Evolutionary conservation across 768 basidiomycete species (phyloP), one percentile per base, ranked within the genome.

Genomic region (Phaeotremella fagi): DNA sequence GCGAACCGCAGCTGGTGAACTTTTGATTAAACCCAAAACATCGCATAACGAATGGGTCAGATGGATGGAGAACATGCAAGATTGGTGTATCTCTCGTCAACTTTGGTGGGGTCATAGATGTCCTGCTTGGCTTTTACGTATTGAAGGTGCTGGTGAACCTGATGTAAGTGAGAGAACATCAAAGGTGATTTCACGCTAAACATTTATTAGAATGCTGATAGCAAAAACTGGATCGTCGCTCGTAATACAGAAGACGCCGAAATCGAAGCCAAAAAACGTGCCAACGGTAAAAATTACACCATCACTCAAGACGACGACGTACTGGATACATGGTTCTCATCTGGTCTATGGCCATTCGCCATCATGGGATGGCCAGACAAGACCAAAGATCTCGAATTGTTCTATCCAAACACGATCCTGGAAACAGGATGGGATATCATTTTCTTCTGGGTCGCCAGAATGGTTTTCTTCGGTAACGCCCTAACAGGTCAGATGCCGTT

Each of bases 361-460:
- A 97, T 90, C 68, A 81, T 91, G 80, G 95, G 94, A 24, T 98
- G 95, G 95, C 95, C 95, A 0, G 81, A 90, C n/a, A 81, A 90
- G 88, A 91, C 90, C 0, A 57, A 77, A 3, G 94, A 98, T 70
- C 63, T 89, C 36, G 73, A 83, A 59, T 78, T 79, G 26, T 98
- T 88, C 78, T 99, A 92, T 74, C 95, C 95, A 0, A 77, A 88
- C 1, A 82, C 84, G n/a, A 63, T 98, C 38, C 82, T 98, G 26
- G 95, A 98, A 77, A 99, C 95, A 0, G 95, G 95, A 42, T 98
- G 95, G 94, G 95, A 98, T 60, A 98, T 98, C 66, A 75, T 99
- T n/a, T 92, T 92, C 81, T 98, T 98, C 82, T 99, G 95, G 95
- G 94, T 98, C 5, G 92, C 95, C 15, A 86, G 95, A 37, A 99